phyloP scores from a whole-genome alignment of 148 eudicot species.

The Arbutus unedo region DNA sequence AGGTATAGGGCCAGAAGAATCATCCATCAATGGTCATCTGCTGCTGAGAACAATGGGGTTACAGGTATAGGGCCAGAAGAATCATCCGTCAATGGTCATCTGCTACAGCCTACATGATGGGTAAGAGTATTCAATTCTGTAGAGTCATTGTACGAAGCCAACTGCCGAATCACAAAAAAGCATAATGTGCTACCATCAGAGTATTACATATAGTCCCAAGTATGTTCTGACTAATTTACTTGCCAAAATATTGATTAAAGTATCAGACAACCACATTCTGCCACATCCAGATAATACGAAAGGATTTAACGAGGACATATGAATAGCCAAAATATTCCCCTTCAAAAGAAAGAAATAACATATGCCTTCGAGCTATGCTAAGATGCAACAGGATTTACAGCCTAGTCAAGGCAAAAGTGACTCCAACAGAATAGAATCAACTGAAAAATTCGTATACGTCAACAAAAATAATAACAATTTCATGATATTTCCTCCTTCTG shows the following conservation, averaged over 20 bases:
- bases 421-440: not conserved
- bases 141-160: not conserved
- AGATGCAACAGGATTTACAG: constrained; percentile 7
- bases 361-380: not conserved
- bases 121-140: not conserved
- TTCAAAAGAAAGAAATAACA: not conserved
- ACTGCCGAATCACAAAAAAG: not conserved
- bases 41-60: not conserved
- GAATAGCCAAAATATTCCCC: not conserved
- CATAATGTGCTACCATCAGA: not conserved
- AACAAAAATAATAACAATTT: not conserved
- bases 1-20: not conserved
- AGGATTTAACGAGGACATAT: not conserved
- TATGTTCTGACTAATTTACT: not conserved
- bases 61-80: not conserved
- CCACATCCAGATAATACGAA: not conserved
- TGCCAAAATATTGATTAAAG: not conserved
- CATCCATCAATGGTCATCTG: not conserved
- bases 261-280: not conserved
- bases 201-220: not conserved
- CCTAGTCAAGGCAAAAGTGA: not conserved
- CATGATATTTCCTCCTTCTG: not conserved
- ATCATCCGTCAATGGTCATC: not conserved
- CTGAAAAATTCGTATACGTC: not conserved
- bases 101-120: not conserved